phyloP scores from a whole-genome alignment of 495 filamentous ascomycete genomes.

The Beverwykella pulmonaria region DNA sequence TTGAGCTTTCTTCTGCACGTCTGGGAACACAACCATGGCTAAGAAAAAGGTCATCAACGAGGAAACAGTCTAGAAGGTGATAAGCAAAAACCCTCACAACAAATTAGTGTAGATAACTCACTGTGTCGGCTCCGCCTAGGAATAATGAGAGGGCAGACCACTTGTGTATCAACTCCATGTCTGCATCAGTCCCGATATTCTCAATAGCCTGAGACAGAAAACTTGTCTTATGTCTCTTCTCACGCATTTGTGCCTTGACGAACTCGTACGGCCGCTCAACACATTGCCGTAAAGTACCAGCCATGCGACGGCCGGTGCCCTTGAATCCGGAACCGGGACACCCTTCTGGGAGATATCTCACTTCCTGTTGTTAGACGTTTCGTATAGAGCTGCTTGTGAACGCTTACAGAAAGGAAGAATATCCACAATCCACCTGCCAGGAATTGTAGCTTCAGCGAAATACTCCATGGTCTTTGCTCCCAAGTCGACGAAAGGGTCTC shows the following conservation, averaged over 20 bases:
- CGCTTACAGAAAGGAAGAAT: slow-evolving; percentile 48
- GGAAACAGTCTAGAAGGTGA: too few species aligned
- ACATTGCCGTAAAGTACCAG: slow-evolving; percentile 25
- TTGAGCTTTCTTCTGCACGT: slow-evolving; percentile 57
- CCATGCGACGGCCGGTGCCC: slow-evolving; percentile 44
- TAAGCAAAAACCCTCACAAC: too few species aligned
- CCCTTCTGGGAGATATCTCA: slow-evolving; percentile 48
- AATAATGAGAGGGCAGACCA: slow-evolving; percentile 58
- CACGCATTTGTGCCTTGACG: slow-evolving; percentile 50
- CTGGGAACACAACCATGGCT: slow-evolving; percentile 54
- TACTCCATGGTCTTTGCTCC: slow-evolving; percentile 48
- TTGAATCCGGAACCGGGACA: slow-evolving; percentile 50
- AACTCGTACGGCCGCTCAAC: slow-evolving; percentile 48
- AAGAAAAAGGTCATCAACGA: slow-evolving; percentile 49
- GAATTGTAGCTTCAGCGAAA: slow-evolving; percentile 46
- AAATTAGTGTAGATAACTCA: too few species aligned
- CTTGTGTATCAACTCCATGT: slow-evolving; percentile 47
- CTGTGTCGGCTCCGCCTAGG: slow-evolving; percentile 43
- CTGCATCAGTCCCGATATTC: slow-evolving; percentile 33
- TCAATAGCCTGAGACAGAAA: slow-evolving; percentile 49
- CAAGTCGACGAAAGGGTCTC: slow-evolving; percentile 52
- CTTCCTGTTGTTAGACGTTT: slow-evolving; percentile 45
- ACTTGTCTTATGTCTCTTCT: slow-evolving; percentile 44
- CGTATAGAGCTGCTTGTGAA: slow-evolving; percentile 52
- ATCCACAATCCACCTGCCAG: slow-evolving; percentile 52